These are phyloP conservation scores for Alternaria incomplexa DNA, from an alignment of 2,329 filamentous ascomycete species.

Conservation along the genomic window DNA sequence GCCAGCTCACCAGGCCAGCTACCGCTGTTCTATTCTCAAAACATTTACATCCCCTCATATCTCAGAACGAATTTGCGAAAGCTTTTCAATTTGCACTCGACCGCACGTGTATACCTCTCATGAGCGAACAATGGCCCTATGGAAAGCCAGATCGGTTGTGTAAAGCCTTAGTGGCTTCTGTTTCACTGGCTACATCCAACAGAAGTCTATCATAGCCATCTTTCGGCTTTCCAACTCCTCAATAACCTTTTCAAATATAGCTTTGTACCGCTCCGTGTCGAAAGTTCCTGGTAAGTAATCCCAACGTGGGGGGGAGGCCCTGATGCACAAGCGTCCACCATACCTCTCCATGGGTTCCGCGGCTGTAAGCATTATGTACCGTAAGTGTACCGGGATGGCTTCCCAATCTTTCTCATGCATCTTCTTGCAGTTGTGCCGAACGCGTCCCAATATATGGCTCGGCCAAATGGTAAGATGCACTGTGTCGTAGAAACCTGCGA, in stretches of 20 bases:
- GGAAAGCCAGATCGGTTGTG: not conserved
- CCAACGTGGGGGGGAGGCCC: not conserved
- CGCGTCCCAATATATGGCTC: not conserved
- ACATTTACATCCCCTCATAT: not conserved
- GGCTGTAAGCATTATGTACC: not conserved
- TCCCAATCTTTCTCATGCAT: not conserved
- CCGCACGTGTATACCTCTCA: not conserved
- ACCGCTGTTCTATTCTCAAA: not conserved
- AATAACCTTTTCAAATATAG: not conserved
- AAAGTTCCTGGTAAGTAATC: not conserved
- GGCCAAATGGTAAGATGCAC: not conserved
- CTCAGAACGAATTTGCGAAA: not conserved
- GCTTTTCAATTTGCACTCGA: not conserved
- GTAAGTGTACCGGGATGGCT: not conserved
- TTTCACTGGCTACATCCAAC: not conserved
- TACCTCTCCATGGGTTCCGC: not conserved
- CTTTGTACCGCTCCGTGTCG: not conserved
- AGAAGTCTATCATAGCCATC: not conserved
- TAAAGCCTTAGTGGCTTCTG: not conserved
- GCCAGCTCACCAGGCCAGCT: not conserved
- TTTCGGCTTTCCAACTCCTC: not conserved
- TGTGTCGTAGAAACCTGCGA: not conserved
- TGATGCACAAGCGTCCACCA: not conserved
- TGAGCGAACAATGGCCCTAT: not conserved
- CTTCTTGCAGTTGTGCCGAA: not conserved